Percentiles rank a stretch among this genome's conserved stretches.
phyloP scores from a whole-genome alignment of 352 stramenopile species.

The Lagenidium giganteum region DNA sequence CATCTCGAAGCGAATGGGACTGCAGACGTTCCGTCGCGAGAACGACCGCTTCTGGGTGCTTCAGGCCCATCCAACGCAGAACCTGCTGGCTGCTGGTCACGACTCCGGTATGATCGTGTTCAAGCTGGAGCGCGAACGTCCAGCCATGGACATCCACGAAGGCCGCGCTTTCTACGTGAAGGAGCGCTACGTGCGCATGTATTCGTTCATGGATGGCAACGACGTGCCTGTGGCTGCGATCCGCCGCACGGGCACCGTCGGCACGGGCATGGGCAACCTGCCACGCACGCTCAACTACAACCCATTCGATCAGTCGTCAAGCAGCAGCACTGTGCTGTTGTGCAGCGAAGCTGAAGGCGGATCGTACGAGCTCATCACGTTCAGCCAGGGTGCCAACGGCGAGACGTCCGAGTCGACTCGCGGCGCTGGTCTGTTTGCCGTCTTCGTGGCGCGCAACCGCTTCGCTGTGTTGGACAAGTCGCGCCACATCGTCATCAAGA shows the following conservation, averaged over 20 bases:
- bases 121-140: constrained; percentile 97
- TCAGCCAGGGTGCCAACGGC: constrained; percentile 66
- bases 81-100: constrained; percentile 98
- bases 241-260: constrained; percentile 54
- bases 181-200: constrained; percentile 96
- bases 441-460: constrained; percentile 97
- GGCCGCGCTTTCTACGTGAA: constrained; percentile 95
- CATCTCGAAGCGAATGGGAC: constrained; percentile 97
- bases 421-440: constrained; percentile 91
- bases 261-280: constrained; percentile 89
- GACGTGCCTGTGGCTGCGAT: constrained; percentile 73
- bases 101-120: constrained; percentile 99
- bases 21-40: constrained; percentile 98
- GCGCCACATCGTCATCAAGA: constrained; percentile 97
- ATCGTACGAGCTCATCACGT: constrained; percentile 97
- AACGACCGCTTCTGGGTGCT: constrained; percentile 99
- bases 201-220: constrained; percentile 89
- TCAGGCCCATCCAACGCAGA: constrained; percentile 94
- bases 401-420: constrained; percentile 92
- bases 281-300: constrained; percentile 96
- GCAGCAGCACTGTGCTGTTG: constrained; percentile 90
- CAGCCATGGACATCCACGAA: constrained; percentile 88
- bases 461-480: constrained; percentile 98
- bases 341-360: constrained; percentile 95
- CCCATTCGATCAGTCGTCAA: constrained; percentile 91